phyloP scores from a whole-genome alignment of 106 monocot species.

The Dioscorea zingiberensis region DNA sequence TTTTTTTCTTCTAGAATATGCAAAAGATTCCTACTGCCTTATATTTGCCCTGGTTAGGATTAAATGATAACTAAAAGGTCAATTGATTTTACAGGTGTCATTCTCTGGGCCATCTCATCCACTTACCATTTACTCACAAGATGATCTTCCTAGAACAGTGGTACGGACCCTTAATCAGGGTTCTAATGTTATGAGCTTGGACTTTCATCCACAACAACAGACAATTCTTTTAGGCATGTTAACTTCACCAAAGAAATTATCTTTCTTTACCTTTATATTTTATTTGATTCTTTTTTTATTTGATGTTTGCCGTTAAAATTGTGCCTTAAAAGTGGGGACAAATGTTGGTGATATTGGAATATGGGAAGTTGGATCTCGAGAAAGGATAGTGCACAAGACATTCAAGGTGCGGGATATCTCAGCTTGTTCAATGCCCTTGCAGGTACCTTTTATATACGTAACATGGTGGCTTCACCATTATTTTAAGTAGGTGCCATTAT shows the following conservation, averaged over 20 bases:
- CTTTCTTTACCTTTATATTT: not conserved
- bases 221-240: constrained; percentile 39
- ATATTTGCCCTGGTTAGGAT: not conserved
- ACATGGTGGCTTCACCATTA: not conserved
- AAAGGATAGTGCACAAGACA: constrained; percentile 27
- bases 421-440: constrained; percentile 21
- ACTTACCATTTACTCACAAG: constrained; percentile 12
- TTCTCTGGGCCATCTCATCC: not conserved
- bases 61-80: not conserved
- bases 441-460: constrained; percentile 20
- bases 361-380: constrained; percentile 42
- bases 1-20: constrained; percentile 1
- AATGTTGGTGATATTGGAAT: constrained; percentile 49
- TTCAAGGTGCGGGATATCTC: constrained; percentile 35
- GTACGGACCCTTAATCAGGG: constrained; percentile 28
- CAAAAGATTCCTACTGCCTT: not conserved
- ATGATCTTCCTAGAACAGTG: constrained; percentile 38
- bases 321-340: constrained; percentile 39
- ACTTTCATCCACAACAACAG: constrained; percentile 43
- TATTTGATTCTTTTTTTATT: not conserved
- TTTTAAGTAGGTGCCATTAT: not conserved
- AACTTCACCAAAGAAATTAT: not conserved
- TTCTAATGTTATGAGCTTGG: constrained; percentile 42
- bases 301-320: not conserved
- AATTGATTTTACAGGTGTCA: constrained; percentile 1